Base-by-base conservation (phyloP, 805 yeast species). In the Zygosaccharomyces bisporus region DNA sequence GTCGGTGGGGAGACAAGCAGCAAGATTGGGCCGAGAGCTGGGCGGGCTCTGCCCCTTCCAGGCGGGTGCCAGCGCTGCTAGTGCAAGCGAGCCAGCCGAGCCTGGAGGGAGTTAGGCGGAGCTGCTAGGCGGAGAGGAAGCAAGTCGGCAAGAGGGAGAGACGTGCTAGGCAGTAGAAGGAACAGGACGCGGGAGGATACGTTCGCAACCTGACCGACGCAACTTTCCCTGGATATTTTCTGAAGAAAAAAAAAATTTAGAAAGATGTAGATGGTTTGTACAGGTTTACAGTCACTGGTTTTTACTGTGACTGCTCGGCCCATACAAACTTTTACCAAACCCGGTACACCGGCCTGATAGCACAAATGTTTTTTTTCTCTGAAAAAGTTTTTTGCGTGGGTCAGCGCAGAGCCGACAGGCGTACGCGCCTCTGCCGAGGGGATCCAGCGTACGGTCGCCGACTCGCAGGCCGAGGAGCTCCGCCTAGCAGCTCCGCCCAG, bases 321-420 rank as follows among this genome's bases (percentile, higher is more conserved):
- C n/a, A n/a, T n/a, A n/a, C n/a, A n/a, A n/a, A n/a, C n/a, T n/a
- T n/a, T n/a, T n/a, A n/a, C n/a, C n/a, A n/a, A n/a, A n/a, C n/a
- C n/a, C n/a, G n/a, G 40, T 37, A 37, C 40, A 37, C 23, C 23
- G 4, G n/a, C n/a, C n/a, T n/a, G n/a, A n/a, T 25, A 8, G 8
- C 7, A n/a, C 4, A 5, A 12, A 5, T 21, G 12, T 21, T 21
- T 21, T 35, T 34, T 34, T 34, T 14, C n/a, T 6, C n/a, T n/a
- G n/a, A n/a, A n/a, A n/a, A n/a, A n/a, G n/a, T n/a, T n/a, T n/a
- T n/a, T n/a, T n/a, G n/a, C n/a, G n/a, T n/a, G n/a, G n/a, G n/a
- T n/a, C n/a, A n/a, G n/a, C n/a, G n/a, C n/a, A n/a, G n/a, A n/a
- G n/a, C n/a, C n/a, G n/a, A n/a, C n/a, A n/a, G n/a, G n/a, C n/a